These are phyloP conservation scores for Dillenia suffruticosa DNA, from an alignment of 164 flowering plant genomes.

Conservation along the genomic window DNA sequence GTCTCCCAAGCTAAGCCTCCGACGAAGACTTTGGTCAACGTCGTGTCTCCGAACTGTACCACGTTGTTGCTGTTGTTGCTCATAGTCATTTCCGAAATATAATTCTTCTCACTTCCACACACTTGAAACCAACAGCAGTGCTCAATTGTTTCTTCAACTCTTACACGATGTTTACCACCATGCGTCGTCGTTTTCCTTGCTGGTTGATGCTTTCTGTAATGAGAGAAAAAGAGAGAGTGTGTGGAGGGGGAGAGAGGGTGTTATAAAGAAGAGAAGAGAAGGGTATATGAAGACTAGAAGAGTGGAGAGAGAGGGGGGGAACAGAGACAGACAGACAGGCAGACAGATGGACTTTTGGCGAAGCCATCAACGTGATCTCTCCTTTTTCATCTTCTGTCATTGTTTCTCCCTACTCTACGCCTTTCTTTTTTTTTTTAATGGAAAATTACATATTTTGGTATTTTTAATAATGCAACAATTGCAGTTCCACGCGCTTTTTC, in stretches of 20 bases:
- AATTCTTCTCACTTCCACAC: not conserved
- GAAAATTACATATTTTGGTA: too few relatives aligned
- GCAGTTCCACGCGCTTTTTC: too few relatives aligned
- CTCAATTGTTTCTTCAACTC: not conserved
- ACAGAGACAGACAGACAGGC: slow-evolving; percentile 28
- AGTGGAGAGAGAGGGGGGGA: slow-evolving; percentile 5
- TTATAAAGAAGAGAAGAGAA: not conserved
- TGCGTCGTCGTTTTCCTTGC: not conserved
- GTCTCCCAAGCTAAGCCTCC: slow-evolving; percentile 99
- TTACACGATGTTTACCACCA: too few relatives aligned
- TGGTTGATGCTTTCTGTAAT: not conserved
- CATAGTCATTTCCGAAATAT: slow-evolving; percentile 20
- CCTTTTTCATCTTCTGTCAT: too few relatives aligned
- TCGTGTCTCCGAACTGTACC: slow-evolving; percentile 73
- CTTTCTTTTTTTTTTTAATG: too few relatives aligned
- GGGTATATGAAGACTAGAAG: slow-evolving; percentile 3
- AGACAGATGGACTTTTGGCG: slow-evolving; percentile 25
- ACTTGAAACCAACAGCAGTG: too few relatives aligned
- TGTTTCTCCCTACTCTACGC: too few relatives aligned
- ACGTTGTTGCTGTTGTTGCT: slow-evolving; percentile 14
- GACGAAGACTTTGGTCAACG: slow-evolving; percentile 84
- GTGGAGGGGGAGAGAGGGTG: not conserved
- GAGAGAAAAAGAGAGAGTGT: slow-evolving; percentile 1
- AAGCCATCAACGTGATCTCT: slow-evolving; percentile 33
- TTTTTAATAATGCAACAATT: too few relatives aligned